phyloP scores from a whole-genome alignment of 2,329 filamentous ascomycete genomes.

The Incumbomyces lentus region DNA sequence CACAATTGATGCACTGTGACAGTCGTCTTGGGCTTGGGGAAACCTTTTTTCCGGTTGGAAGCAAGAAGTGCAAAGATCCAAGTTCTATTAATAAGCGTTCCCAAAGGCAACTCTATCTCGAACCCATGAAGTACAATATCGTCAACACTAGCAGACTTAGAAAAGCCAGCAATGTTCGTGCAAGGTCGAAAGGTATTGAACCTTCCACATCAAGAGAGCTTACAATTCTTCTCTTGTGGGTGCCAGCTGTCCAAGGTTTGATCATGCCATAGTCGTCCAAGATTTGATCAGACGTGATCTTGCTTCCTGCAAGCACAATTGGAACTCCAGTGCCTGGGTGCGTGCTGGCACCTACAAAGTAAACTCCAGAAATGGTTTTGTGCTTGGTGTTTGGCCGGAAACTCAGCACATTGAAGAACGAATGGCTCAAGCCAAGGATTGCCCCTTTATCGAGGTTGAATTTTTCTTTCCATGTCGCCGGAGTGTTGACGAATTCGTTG shows the following conservation, averaged over 20 bases:
- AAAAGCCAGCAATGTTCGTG: slow-evolving; percentile 1
- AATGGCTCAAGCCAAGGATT: slow-evolving; percentile 61
- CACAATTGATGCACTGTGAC: no score
- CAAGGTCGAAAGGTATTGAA: slow-evolving; percentile 11
- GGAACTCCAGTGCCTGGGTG: slow-evolving; percentile 69
- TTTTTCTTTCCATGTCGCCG: slow-evolving; percentile 50
- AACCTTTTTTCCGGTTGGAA: no score
- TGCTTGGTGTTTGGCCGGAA: slow-evolving; percentile 27
- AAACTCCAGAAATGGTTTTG: slow-evolving; percentile 34
- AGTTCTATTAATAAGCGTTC: neutral
- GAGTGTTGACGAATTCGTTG: slow-evolving; percentile 57
- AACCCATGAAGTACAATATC: slow-evolving; percentile 5
- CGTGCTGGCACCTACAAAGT: slow-evolving; percentile 66
- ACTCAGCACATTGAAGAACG: slow-evolving; percentile 47
- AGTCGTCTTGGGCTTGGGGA: no score
- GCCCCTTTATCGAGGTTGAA: slow-evolving; percentile 69
- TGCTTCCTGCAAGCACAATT: slow-evolving; percentile 59
- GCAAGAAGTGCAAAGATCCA: no score
- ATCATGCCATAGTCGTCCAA: slow-evolving; percentile 29
- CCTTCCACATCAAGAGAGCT: slow-evolving; percentile 16
- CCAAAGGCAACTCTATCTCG: neutral
- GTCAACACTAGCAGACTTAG: slow-evolving; percentile 8
- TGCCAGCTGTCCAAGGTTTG: slow-evolving; percentile 31
- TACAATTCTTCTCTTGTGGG: slow-evolving; percentile 11
- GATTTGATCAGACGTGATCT: slow-evolving; percentile 49